phyloP scores from a whole-genome alignment of 495 filamentous ascomycete genomes.

The Penicillium turbatum region DNA sequence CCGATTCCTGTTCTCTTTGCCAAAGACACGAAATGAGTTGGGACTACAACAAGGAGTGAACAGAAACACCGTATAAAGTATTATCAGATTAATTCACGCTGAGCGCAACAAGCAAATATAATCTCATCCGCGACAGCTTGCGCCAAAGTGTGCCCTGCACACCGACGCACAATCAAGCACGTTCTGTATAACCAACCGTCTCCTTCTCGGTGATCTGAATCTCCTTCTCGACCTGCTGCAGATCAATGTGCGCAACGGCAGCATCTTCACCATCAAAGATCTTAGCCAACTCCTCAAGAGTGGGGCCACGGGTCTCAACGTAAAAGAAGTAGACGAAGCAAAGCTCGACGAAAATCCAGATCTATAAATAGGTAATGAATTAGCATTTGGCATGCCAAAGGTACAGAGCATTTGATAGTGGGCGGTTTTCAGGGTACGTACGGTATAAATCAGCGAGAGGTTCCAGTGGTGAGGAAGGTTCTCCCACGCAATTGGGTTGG shows the following conservation, averaged over 20 bases:
- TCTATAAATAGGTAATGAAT: neutral
- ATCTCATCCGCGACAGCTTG: neutral
- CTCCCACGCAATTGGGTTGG: constrained; percentile 54
- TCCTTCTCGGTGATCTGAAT: constrained; percentile 5
- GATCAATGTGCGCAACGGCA: constrained; percentile 30
- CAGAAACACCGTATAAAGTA: neutral
- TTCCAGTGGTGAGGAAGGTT: constrained; percentile 50
- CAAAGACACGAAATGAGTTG: no score
- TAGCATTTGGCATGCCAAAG: neutral
- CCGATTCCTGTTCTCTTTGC: no score
- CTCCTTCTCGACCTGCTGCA: constrained; percentile 18
- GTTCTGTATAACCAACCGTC: neutral
- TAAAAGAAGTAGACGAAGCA: constrained; percentile 60
- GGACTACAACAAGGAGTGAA: no score
- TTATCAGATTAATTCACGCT: neutral
- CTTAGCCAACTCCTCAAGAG: constrained; percentile 60
- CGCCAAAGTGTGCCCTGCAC: neutral
- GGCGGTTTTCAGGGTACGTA: neutral
- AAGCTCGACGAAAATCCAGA: constrained; percentile 57
- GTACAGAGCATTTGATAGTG: neutral
- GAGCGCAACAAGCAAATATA: neutral
- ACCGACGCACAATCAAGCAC: neutral
- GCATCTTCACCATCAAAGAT: constrained; percentile 57
- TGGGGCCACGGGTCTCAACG: constrained; percentile 59
- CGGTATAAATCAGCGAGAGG: constrained; percentile 55